These are phyloP conservation scores for Dinochytrium kinnereticum DNA, from an alignment of 371 early-diverging fungal genomes.

Conservation along the genomic window DNA sequence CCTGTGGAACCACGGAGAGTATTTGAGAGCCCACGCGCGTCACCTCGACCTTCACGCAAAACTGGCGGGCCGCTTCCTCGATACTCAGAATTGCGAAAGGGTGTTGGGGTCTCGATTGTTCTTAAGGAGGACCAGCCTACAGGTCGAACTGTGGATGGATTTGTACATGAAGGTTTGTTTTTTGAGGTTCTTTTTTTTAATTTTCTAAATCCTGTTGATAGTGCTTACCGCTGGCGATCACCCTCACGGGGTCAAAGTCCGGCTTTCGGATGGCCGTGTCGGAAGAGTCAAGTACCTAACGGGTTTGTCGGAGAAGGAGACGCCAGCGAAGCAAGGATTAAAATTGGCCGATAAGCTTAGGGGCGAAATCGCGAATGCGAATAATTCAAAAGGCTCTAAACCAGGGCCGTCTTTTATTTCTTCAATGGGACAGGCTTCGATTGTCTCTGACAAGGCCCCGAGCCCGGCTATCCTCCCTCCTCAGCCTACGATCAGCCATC, in stretches of 20 bases:
- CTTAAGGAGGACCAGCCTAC: conserved; percentile 46
- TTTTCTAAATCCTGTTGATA: neutral
- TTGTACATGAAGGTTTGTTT: conserved; percentile 36
- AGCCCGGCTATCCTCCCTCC: neutral
- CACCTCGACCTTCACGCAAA: neutral
- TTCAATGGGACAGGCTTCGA: neutral
- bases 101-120: conserved; percentile 39
- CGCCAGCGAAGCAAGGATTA: neutral
- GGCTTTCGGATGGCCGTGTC: conserved; percentile 39
- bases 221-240: conserved; percentile 45
- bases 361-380: neutral
- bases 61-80: conserved; percentile 29
- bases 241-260: conserved; percentile 47
- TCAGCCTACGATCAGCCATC: neutral
- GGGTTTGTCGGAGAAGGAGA: conserved; percentile 1
- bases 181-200: neutral
- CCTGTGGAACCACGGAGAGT: neutral
- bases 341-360: neutral
- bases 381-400: neutral
- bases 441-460: neutral
- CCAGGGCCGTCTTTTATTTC: neutral
- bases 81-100: conserved; percentile 15
- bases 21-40: neutral
- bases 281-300: conserved; percentile 45
- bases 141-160: conserved; percentile 35